A percentile compares a stretch with the other conserved stretches of the same genome.
Conservation (phyloP, 1,284 basidiomycete genomes). For the Sanghuangporus sanghuang region DNA sequence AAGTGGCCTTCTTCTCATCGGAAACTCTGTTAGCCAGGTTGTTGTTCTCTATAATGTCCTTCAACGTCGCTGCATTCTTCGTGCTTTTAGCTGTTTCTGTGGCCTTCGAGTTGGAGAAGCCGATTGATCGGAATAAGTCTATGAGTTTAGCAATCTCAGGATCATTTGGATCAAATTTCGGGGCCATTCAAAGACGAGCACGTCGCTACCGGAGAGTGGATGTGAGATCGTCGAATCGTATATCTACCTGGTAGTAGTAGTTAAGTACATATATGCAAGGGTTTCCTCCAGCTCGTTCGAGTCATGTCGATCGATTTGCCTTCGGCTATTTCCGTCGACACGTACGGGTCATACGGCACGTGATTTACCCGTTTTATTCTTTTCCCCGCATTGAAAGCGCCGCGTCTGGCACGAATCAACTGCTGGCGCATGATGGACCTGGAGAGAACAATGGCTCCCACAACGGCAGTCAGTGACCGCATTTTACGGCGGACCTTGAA, state of each 20-base stretch:
- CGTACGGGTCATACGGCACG: too few species aligned
- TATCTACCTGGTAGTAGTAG: neutral
- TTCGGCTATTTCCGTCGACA: neutral
- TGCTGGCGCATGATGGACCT: neutral
- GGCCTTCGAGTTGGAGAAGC: slow-evolving; percentile 75
- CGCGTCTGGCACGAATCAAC: neutral
- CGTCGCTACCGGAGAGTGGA: too few species aligned
- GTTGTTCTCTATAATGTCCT: slow-evolving; percentile 63
- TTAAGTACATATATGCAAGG: neutral
- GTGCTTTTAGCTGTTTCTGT: slow-evolving; percentile 78
- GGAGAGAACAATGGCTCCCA: neutral
- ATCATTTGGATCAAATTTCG: slow-evolving; percentile 42
- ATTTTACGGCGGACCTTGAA: too few species aligned
- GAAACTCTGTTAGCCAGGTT: slow-evolving; percentile 45
- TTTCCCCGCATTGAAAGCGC: neutral
- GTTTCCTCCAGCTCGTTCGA: neutral
- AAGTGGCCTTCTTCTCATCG: slow-evolving; percentile 77
- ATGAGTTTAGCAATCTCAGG: slow-evolving; percentile 46
- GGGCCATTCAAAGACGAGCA: slow-evolving; percentile 30
- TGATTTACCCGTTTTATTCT: neutral
- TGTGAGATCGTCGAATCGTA: neutral
- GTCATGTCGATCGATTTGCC: neutral
- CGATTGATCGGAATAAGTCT: slow-evolving; percentile 74
- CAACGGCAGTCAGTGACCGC: too few species aligned
- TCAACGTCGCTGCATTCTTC: slow-evolving; percentile 70